phyloP scores from a whole-genome alignment of 2,329 filamentous ascomycete genomes.

The Diaporthe citrichinensis region DNA sequence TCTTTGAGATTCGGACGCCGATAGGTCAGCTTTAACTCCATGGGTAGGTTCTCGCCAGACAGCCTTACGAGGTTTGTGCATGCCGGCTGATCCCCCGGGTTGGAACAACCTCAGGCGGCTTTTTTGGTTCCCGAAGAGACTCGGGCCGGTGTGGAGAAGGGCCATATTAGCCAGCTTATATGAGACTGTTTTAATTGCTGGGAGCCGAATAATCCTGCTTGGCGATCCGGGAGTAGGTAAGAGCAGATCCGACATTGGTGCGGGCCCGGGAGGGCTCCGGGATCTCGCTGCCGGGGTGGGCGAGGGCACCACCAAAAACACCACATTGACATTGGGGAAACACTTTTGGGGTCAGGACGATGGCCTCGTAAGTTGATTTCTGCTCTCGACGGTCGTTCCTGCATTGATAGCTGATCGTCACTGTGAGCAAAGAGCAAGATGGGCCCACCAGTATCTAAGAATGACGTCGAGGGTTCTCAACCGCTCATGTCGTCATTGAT shows the following conservation, averaged over 20 bases:
- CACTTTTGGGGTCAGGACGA: not conserved
- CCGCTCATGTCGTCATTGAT: conserved; percentile 40
- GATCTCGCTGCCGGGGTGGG: not conserved
- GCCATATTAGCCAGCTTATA: not conserved
- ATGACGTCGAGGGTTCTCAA: conserved; percentile 39
- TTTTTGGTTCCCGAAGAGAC: not conserved
- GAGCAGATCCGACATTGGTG: conserved; percentile 14
- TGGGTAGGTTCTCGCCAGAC: not conserved
- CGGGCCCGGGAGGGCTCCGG: not conserved
- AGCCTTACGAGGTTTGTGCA: not conserved
- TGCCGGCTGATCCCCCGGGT: too few species aligned
- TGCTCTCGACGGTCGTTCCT: not conserved
- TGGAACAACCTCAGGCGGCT: not conserved
- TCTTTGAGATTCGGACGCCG: not conserved
- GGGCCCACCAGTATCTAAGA: conserved; percentile 26
- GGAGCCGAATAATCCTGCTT: not conserved
- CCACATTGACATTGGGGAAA: not conserved
- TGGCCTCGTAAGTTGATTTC: not conserved
- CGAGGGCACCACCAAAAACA: not conserved
- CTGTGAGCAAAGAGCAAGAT: conserved; percentile 17
- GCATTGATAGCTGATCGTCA: conserved; percentile 20
- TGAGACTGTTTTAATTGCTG: not conserved
- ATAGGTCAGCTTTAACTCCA: not conserved
- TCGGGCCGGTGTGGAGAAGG: not conserved
- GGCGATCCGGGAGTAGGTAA: not conserved